Base-by-base conservation (phyloP, 2,329 filamentous ascomycete species). In the Penicillium sp. region DNA sequence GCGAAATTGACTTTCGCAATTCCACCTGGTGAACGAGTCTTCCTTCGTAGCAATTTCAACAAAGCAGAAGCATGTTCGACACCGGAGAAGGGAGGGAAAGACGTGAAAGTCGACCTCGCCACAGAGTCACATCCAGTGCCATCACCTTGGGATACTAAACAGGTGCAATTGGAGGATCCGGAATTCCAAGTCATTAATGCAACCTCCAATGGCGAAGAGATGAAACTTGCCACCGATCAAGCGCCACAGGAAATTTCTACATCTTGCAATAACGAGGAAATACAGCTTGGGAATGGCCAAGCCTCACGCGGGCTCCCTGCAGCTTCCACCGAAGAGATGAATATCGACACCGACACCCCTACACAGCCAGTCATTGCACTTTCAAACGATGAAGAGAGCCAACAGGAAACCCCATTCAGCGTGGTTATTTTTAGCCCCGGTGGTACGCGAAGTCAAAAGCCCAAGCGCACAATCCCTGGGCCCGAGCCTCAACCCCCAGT, bases 21-120 rank as follows among this genome's bases (percentile, higher is more conserved):
- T 26, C 75, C 76, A n/a, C 59, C 71, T 42, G 75, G 73, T 6
- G 68, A 70, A 44, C 68, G 70, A 16, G 62, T 73, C 25, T 70
- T 75, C 53, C 64, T 75, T 37, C 57, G 59, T 22, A 50, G 57
- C 42, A 42, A 26, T 17, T 30, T 50, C n/a, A n/a, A 16, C 41
- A 35, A 54, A 33, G 26, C 17, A 5, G 48, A 55, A 4, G 41
- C 43, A 14, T 30, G 22, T 30, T 45, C 16, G 1, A 47, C 55
- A 25, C n/a, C 44, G 26, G 46, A 54, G 22, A 28, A 47, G 11
- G 36, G 25, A 19, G 40, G 48, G 12, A 22, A 33, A 14, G 30
- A 56, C 22, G 11, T 10, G 6, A 33, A 50, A 54, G 14, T 16
- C 17, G 43, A 26, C 9, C 4, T 43, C 7, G 19, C 43, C 7